Conservation (phyloP, 2,329 filamentous ascomycete genomes). For the Pyricularia grisea region DNA sequence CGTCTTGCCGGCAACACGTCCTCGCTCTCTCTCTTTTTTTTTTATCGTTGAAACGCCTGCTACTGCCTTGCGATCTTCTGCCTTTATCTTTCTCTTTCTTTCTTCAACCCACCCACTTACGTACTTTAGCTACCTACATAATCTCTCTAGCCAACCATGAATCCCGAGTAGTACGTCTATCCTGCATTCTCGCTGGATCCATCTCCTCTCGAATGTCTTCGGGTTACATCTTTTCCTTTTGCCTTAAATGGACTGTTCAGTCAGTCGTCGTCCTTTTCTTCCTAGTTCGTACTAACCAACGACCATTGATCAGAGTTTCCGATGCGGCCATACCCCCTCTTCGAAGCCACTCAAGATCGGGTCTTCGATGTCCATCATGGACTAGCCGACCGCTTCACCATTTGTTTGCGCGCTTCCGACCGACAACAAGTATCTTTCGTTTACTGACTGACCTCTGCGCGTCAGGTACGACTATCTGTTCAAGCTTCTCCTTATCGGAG, state of each 20-base stretch:
- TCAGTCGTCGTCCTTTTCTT: conserved; percentile 2
- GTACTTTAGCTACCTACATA: not conserved
- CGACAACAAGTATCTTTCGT: not conserved
- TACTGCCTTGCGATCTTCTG: not conserved
- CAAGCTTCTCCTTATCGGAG: conserved; percentile 99
- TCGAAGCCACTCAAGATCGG: not conserved
- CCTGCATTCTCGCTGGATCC: not conserved
- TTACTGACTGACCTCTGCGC: conserved; percentile 13
- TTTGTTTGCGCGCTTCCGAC: not conserved
- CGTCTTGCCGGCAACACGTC: conserved; percentile 5
- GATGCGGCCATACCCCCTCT: not conserved
- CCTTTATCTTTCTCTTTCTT: conserved; percentile 1
- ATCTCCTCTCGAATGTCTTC: not conserved
- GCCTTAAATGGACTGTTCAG: conserved; percentile 1
- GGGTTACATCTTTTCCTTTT: conserved; percentile 7
- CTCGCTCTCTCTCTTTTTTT: conserved; percentile 11
- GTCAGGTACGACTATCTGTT: conserved; percentile 99
- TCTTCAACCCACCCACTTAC: conserved; percentile 5
- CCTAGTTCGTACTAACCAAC: conserved; percentile 1
- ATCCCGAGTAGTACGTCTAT: conserved; percentile 70
- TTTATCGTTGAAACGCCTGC: not conserved
- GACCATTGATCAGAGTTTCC: not conserved
- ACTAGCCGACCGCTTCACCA: not conserved
- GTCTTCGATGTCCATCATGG: not conserved
- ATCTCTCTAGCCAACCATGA: conserved; percentile 51